Evolutionary conservation across 83 land plant genomes (phyloP).

Genomic region (Diphasiastrum complanatum): DNA sequence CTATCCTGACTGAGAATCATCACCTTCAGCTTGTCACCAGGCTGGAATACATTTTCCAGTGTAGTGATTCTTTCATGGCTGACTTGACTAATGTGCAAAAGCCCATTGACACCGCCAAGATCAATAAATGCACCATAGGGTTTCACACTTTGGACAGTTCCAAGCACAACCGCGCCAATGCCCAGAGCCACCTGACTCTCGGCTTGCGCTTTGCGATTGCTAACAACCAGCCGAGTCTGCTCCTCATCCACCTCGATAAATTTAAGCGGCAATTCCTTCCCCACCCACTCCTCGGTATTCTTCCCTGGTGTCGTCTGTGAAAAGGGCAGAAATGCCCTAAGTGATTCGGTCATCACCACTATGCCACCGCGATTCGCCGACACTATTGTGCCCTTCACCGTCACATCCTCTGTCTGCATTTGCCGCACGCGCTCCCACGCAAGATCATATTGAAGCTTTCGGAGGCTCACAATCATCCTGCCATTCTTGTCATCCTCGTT

Average conservation of each 20-base stretch:
- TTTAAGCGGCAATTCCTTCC: conserved; percentile 71
- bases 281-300: conserved; percentile 60
- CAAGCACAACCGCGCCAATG: conserved; percentile 86
- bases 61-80: conserved; percentile 94
- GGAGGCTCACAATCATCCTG: conserved; percentile 63
- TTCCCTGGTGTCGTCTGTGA: conserved; percentile 43
- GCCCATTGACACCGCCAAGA: conserved; percentile 86
- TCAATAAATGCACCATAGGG: conserved; percentile 98
- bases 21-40: conserved; percentile 95
- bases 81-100: conserved; percentile 94
- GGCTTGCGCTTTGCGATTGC: conserved; percentile 88
- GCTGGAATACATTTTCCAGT: conserved; percentile 79
- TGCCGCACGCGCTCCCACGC: conserved; percentile 94
- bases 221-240: conserved; percentile 77
- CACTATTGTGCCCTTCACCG: conserved; percentile 65
- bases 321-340: conserved; percentile 87
- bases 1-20: conserved; percentile 97
- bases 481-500: conserved; percentile 61
- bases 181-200: conserved; percentile 82
- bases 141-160: conserved; percentile 84
- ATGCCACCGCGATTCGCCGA: conserved; percentile 85
- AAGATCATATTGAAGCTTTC: conserved; percentile 54
- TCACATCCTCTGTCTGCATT: conserved; percentile 80
- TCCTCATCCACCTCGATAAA: conserved; percentile 94
- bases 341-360: conserved; percentile 64